Evolutionary conservation across 1,284 basidiomycete species (phyloP), one percentile per base, ranked within the genome.

Genomic region (Leccinum variabile): DNA sequence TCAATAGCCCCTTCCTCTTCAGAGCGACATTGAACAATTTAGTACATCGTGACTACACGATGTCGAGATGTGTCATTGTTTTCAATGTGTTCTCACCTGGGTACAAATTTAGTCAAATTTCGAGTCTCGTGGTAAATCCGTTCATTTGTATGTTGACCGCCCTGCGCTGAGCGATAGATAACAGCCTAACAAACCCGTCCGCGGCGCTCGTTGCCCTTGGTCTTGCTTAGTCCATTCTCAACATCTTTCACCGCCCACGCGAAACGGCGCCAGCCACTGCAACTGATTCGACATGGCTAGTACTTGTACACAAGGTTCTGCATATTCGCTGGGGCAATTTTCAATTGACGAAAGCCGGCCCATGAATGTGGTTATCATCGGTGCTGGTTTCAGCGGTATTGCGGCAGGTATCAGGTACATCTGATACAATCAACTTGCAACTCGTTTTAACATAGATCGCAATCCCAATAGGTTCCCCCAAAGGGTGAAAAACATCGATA

Each of bases 381-480:
- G 39, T 41, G 39, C 39, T 8, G 39, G 39, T 41, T 41, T 41
- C 39, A 41, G 39, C 16, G 39, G 39, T 41, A 41, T 41, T 41
- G 39, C 16, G 16, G 39, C 39, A n/a, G 39, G 39, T 41, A 41
- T 41, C 39, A 41, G 39, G 39, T 41, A 41, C 16, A n/a, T 41
- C 39, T n/a, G 39, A 41, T 41, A 41, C 39, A 16, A 41, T 41
- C 39, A 41, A 41, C 39, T 41, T 41, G 39, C 39, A n/a, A 41
- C n/a, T 41, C 39, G 39, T 41, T n/a, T 41, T 41, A n/a, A 41
- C 39, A 8, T 41, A 9, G 39, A 41, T n/a, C 16, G 8, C 16
- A n/a, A 41, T 41, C 39, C 37, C 16, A n/a, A 41, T n/a, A 85
- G 85, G 37, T 83, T 87, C 63, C 77, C 80, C 6, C 86, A 87